Base-by-base conservation (phyloP, 2,329 filamentous ascomycete genomes). In the Cercospora brassicicola region DNA sequence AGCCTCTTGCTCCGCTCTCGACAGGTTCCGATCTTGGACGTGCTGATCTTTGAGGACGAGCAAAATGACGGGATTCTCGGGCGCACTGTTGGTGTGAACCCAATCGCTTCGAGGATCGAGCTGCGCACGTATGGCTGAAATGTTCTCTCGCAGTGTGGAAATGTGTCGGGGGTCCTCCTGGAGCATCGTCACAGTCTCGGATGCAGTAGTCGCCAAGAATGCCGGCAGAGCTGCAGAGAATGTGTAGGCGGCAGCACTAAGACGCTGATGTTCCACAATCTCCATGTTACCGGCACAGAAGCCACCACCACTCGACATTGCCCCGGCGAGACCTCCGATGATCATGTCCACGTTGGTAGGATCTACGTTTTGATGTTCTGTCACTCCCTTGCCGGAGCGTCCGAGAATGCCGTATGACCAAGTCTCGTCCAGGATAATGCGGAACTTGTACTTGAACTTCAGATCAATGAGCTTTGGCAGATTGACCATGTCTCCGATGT, bases 381-480 rank as follows among this genome's bases (percentile, higher is more conserved):
- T 98, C 45, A 98, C 85, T 67, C 95, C 95, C 62, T 93, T 90
- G 20, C 95, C 96, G 28, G 93, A 97, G 69, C 93, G 88, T 59
- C 95, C 95, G 4, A 99, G 87, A 18, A 98, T 91, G 68, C 94
- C 96, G 78, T 98, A 99, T 0, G 94, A 97, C 90, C 92, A 96
- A 1, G 94, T 97, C 83, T 99, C 95, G 79, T 99, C 95, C 42
- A 99, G 89, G 72, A 98, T 96, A 66, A 99, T 88, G 75, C 95
- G 93, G 84, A 98, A 99, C 83, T 97, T 99, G 87, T 98, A 97
- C 79, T 91, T 92, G 73, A 94, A 89, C 82, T 97, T 97, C 73
- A 99, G 85, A 78, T 97, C 94, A 71, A 98, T 91, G 74, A 99
- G 87, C 78, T 90, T 94, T 2, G 94, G 94, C 70, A 99, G 82